A percentile compares a stretch with the other conserved stretches of the same genome.
Conservation (phyloP, 768 basidiomycete genomes). For the Boletellus ananas region DNA sequence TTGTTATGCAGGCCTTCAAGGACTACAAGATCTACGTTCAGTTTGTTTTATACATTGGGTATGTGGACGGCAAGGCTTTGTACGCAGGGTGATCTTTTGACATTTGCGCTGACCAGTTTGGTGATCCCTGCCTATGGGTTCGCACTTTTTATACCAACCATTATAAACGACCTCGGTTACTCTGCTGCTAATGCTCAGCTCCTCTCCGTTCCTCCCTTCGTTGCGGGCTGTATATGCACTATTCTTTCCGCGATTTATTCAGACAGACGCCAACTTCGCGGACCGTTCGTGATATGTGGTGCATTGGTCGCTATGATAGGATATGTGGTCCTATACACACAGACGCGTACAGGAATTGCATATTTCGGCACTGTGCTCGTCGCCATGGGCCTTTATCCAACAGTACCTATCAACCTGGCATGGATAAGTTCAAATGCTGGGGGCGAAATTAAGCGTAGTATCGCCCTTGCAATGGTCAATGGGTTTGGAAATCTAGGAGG, state of each 20-base stretch:
- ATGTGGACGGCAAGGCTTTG: not conserved
- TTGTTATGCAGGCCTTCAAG: constrained; percentile 45
- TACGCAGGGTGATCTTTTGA: constrained; percentile 1
- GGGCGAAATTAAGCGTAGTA: constrained; percentile 48
- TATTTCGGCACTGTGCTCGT: constrained; percentile 47
- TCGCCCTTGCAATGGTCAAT: constrained; percentile 48
- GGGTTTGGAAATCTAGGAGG: constrained; percentile 57
- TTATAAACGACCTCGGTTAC: constrained; percentile 47
- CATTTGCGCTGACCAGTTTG: constrained; percentile 22
- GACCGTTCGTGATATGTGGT: constrained; percentile 45
- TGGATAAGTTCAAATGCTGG: constrained; percentile 55
- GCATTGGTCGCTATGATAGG: constrained; percentile 42
- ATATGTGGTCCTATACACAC: constrained; percentile 43
- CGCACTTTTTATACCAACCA: constrained; percentile 47
- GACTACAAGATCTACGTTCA: constrained; percentile 40
- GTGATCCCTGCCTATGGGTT: constrained; percentile 43
- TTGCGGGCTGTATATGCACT: constrained; percentile 39
- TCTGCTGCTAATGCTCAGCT: constrained; percentile 45
- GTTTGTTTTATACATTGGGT: constrained; percentile 39
- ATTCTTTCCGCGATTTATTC: constrained; percentile 38
- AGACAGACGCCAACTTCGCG: constrained; percentile 40
- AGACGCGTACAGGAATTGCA: constrained; percentile 8
- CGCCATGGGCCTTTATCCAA: constrained; percentile 47
- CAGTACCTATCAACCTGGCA: constrained; percentile 40
- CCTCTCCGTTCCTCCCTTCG: constrained; percentile 46